phyloP scores from a whole-genome alignment of 2,329 filamentous ascomycete genomes.

The Plenodomus biglobosus region DNA sequence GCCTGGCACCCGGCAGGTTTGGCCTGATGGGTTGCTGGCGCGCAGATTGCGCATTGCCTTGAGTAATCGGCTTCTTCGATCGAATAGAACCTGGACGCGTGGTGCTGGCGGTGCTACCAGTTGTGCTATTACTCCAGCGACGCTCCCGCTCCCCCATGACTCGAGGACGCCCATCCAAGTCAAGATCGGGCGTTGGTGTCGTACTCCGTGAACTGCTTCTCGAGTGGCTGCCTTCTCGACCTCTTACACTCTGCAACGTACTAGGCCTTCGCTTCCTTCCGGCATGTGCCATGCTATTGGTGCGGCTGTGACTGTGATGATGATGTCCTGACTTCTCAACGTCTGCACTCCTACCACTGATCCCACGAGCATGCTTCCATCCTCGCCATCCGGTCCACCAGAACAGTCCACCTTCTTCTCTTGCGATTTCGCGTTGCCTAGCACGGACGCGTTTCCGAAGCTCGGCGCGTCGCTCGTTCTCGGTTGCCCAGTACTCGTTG shows the following conservation, averaged over 20 bases:
- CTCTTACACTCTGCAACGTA: slow-evolving; percentile 19
- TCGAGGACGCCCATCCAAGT: slow-evolving; percentile 30
- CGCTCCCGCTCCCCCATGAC: slow-evolving; percentile 26
- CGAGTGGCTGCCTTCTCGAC: slow-evolving; percentile 33
- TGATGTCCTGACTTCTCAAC: slow-evolving; percentile 35
- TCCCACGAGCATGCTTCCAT: slow-evolving; percentile 45
- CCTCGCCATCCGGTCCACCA: slow-evolving; percentile 82
- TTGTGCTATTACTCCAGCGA: slow-evolving; percentile 40
- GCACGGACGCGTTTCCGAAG: slow-evolving; percentile 70
- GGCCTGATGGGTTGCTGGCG: slow-evolving; percentile 24
- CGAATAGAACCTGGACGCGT: slow-evolving; percentile 19
- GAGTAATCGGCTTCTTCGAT: slow-evolving; percentile 23
- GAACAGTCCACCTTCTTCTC: slow-evolving; percentile 70
- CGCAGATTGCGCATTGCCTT: slow-evolving; percentile 31
- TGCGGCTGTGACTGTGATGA: slow-evolving; percentile 6
- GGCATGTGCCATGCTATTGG: slow-evolving; percentile 18
- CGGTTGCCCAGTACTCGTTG: slow-evolving; percentile 93
- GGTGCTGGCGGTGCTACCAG: slow-evolving; percentile 27
- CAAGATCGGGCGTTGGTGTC: slow-evolving; percentile 39
- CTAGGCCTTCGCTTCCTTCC: slow-evolving; percentile 34
- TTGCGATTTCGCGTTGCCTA: slow-evolving; percentile 67
- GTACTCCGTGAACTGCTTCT: slow-evolving; percentile 36
- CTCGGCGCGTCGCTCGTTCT: slow-evolving; percentile 83
- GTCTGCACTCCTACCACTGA: slow-evolving; percentile 26
- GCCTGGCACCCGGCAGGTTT: slow-evolving; percentile 13